phyloP scores from a whole-genome alignment of 2,329 filamentous ascomycete genomes.

The Pyrenophora teres region DNA sequence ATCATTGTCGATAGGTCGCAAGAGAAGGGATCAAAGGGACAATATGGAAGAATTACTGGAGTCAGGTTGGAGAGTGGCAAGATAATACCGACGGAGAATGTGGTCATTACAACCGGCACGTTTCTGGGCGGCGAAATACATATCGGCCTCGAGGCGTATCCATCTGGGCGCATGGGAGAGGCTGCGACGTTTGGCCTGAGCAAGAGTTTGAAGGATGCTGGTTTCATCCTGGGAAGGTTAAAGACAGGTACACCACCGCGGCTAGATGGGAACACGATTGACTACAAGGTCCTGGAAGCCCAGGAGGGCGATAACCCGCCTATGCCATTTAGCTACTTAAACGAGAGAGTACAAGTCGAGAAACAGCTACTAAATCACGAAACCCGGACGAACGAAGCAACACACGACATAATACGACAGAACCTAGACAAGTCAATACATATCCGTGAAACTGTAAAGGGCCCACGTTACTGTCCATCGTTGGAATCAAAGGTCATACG shows the following conservation, averaged over 20 bases:
- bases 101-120: conserved; percentile 95
- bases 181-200: conserved; percentile 90
- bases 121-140: conserved; percentile 97
- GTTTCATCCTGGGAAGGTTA: conserved; percentile 84
- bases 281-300: conserved; percentile 71
- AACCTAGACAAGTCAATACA: conserved; percentile 97
- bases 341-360: conserved; percentile 75
- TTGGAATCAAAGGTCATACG: conserved; percentile 92
- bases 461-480: conserved; percentile 93
- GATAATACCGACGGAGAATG: conserved; percentile 75
- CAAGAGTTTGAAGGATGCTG: conserved; percentile 84
- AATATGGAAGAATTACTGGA: conserved; percentile 76
- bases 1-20: conserved; percentile 72
- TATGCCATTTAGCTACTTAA: conserved; percentile 88
- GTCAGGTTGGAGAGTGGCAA: conserved; percentile 87
- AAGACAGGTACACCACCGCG: conserved; percentile 97
- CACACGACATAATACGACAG: conserved; percentile 81
- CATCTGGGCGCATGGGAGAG: conserved; percentile 91
- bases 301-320: conserved; percentile 86
- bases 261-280: conserved; percentile 78
- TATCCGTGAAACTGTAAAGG: conserved; percentile 92
- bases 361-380: conserved; percentile 84
- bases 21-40: conserved; percentile 51
- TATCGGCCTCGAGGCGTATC: conserved; percentile 82
- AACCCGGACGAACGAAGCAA: conserved; percentile 81